Evolutionary conservation across 129 eudicot species (phyloP).

Genomic region (Pseudognaphalium luteoalbum): DNA sequence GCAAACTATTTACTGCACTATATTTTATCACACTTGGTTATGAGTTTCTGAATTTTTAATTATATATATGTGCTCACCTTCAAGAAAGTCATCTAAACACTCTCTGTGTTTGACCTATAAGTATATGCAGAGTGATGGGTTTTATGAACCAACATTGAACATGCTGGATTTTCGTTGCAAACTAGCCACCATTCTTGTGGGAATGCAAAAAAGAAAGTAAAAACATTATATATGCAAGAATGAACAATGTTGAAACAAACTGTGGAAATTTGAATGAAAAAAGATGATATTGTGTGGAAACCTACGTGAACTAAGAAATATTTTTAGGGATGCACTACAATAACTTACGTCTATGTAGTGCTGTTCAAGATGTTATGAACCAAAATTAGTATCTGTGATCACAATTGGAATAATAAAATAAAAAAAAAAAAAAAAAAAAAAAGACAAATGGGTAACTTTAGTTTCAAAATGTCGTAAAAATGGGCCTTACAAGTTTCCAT

Average conservation of each 20-base stretch:
- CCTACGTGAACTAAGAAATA: not conserved
- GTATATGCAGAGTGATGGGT: conserved; percentile 2
- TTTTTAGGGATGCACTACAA: no score
- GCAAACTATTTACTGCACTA: not conserved
- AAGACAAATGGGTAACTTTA: no score
- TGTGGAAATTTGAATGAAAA: not conserved
- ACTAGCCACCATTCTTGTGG: not conserved
- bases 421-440: no score
- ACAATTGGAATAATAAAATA: no score
- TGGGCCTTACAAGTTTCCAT: no score
- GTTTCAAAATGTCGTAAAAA: no score
- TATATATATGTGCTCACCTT: not conserved
- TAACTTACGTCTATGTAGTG: no score
- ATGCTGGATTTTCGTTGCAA: not conserved
- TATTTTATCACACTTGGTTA: not conserved
- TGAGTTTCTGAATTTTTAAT: not conserved
- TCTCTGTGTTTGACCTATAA: not conserved
- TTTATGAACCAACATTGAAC: not conserved
- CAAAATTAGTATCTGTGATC: no score
- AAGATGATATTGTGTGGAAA: not conserved
- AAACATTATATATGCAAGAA: not conserved
- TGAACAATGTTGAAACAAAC: not conserved
- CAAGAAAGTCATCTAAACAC: not conserved
- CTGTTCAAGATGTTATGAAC: no score
- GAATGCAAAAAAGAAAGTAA: not conserved